Evolutionary conservation across 257 asterid species (phyloP).

Genomic region (Ballota nigra): DNA sequence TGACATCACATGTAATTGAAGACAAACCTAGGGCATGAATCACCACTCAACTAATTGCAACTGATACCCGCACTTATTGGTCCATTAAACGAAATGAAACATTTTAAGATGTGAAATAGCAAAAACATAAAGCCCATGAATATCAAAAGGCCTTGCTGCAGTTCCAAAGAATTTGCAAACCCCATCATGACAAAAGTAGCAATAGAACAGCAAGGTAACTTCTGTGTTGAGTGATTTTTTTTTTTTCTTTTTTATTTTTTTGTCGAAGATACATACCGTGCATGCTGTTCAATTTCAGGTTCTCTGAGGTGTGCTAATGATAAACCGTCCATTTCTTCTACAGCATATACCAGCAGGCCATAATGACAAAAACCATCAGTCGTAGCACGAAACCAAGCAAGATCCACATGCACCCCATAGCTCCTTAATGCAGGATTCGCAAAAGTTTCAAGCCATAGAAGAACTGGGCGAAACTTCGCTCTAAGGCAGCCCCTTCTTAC

Average conservation of each 20-base stretch:
- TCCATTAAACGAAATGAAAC: neutral
- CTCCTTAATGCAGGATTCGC: slow-evolving; percentile 83
- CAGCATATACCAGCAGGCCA: slow-evolving; percentile 72
- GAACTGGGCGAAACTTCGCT: slow-evolving; percentile 62
- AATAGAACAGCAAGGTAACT: too few relatives aligned
- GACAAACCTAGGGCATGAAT: slow-evolving; percentile 1
- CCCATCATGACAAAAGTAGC: neutral
- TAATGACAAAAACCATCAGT: slow-evolving; percentile 68
- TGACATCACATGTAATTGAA: neutral
- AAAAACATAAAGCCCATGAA: neutral
- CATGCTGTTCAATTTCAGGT: slow-evolving; percentile 43
- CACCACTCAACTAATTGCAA: slow-evolving; percentile 14
- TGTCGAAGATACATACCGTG: slow-evolving; percentile 43
- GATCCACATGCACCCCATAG: slow-evolving; percentile 68
- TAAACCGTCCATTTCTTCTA: slow-evolving; percentile 50
- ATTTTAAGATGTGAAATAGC: neutral
- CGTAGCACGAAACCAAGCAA: slow-evolving; percentile 84
- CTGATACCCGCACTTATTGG: neutral
- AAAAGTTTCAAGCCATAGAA: slow-evolving; percentile 76
- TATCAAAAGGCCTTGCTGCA: too few relatives aligned
- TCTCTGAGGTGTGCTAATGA: slow-evolving; percentile 44
- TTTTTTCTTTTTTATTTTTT: too few relatives aligned
- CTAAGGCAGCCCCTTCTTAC: slow-evolving; percentile 83
- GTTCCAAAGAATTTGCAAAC: too few relatives aligned
- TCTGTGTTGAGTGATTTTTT: too few relatives aligned